Evolutionary conservation across 257 asterid species (phyloP), one percentile per base, ranked within the genome.

Genomic region (Perilla frutescens): DNA sequence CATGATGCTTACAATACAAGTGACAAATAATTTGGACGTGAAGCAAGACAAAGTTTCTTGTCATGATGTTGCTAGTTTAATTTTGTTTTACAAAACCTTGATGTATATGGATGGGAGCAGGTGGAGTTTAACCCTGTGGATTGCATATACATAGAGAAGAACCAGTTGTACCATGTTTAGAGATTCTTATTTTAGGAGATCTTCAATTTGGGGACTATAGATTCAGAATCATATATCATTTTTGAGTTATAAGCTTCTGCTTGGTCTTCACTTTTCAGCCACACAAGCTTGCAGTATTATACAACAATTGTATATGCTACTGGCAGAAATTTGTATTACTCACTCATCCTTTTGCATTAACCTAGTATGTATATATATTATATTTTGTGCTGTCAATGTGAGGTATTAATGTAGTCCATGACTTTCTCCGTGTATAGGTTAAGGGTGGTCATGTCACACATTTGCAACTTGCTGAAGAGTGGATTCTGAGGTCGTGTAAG

Each of bases 391-490:
- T 15, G 66, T 61, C 60, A 15, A 8, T 49, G 37, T 51, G 62
- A 60, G 51, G 7, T 53, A 20, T 14, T 67, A 36, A 14, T 61
- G 26, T 51, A 12, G 54, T 73, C 51, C 70, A 34, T 61, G 57
- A 12, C 50, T 67, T 67, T 76, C 66, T 70, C 77, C 55, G 49
- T 71, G 58, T 81, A 73, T 78, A 93, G 98, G 91, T 86, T 43
- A 91, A 86, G 84, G 90, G 97, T 76, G 87, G 83, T 59, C 82
- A 54, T 75, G 74, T 80, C 50, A 82, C 90, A 31, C 88, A 85
- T 75, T 62, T 82, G 77, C 83, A 89, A 82, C 96, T 89, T 80
- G 97, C 98, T 77, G 91, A 91, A 85, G 87, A 87, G 80, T 93
- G 98, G 98, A 81, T 83, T 58, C 54, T 72, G 80, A 88, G 74